A percentile compares a stretch with the other conserved stretches of the same genome.
Conservation (phyloP, 768 basidiomycete genomes). For the Kwoniella europaea region DNA sequence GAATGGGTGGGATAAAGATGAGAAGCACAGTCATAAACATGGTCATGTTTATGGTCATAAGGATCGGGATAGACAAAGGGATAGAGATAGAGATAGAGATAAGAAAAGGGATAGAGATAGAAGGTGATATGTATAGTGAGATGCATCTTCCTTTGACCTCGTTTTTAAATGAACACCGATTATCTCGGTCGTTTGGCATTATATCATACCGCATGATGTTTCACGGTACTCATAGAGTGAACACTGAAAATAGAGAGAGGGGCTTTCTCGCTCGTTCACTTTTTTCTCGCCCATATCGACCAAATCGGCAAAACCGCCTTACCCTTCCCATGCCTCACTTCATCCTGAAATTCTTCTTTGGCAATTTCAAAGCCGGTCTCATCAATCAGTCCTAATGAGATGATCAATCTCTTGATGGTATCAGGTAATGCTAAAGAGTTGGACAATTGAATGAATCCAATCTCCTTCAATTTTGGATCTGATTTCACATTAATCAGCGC, state of each 20-base stretch:
- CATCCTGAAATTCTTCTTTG: constrained; percentile 3
- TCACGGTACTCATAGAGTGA: too few species aligned
- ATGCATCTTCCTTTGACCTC: neutral
- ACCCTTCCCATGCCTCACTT: neutral
- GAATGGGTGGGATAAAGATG: constrained; percentile 11
- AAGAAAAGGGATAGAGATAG: constrained; percentile 18
- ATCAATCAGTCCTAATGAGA: neutral
- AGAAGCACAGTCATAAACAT: constrained; percentile 3
- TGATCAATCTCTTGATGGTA: neutral
- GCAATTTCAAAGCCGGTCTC: neutral
- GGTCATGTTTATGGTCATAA: constrained; percentile 8
- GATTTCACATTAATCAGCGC: too few species aligned
- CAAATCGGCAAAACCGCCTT: constrained; percentile 16
- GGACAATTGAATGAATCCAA: neutral
- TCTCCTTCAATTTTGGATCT: constrained; percentile 8
- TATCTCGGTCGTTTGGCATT: neutral
- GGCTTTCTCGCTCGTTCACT: neutral
- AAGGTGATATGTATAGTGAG: neutral
- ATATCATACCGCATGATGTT: too few species aligned
- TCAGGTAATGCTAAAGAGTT: constrained; percentile 10
- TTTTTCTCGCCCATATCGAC: constrained; percentile 11
- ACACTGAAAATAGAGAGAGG: too few species aligned
- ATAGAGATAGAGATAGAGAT: constrained; percentile 16
- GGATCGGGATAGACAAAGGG: constrained; percentile 25
- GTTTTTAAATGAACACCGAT: neutral